Evolutionary conservation across 2,329 filamentous ascomycete species (phyloP).

Genomic region (Metarhizium rileyi): DNA sequence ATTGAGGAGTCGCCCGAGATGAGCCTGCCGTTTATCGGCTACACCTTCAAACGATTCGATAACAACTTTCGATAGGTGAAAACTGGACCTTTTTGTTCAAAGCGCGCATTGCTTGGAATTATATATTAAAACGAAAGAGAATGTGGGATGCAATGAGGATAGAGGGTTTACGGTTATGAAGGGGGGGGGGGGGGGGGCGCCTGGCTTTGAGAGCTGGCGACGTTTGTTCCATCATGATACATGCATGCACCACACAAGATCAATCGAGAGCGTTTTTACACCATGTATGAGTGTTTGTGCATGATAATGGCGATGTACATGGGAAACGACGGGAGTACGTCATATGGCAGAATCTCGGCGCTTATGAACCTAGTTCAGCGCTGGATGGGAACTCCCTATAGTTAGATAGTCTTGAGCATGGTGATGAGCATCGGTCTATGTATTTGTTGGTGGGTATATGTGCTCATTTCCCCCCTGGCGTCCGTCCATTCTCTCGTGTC

Average conservation of each 20-base stretch:
- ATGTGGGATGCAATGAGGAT: not conserved
- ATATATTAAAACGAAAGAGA: not conserved
- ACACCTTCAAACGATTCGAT: slow-evolving; percentile 87
- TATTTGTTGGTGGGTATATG: not conserved
- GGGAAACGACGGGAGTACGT: not conserved
- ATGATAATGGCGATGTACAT: not conserved
- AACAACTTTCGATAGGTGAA: slow-evolving; percentile 50
- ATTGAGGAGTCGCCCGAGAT: slow-evolving; percentile 82
- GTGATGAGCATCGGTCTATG: not conserved
- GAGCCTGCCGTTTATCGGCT: slow-evolving; percentile 66
- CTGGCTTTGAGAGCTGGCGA: not conserved
- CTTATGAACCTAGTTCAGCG: not conserved
- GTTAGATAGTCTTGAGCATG: not conserved
- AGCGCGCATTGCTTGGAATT: not conserved
- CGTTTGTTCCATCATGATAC: not conserved
- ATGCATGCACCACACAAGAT: not conserved
- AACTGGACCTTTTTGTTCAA: not conserved
- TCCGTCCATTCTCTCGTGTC: not conserved
- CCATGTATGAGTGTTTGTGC: not conserved
- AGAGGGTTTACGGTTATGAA: too few relatives aligned
- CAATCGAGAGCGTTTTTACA: not conserved
- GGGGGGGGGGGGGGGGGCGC: not conserved
- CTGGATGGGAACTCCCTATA: not conserved
- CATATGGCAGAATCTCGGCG: not conserved
- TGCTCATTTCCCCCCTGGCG: not conserved